Conservation (phyloP, 257 asterid species). For the Solanum commersonii region DNA sequence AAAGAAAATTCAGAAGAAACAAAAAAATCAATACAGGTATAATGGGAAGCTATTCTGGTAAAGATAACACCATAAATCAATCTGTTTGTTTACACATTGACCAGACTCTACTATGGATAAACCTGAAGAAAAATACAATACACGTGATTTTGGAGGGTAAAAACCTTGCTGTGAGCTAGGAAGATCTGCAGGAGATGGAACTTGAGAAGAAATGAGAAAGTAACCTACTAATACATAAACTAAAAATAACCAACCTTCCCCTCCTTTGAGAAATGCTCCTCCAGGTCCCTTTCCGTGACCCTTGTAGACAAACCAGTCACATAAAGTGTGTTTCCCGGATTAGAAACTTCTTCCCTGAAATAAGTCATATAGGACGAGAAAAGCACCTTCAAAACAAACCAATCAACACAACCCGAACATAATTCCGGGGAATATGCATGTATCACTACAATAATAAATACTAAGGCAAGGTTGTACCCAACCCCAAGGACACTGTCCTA, state of each 20-base stretch:
- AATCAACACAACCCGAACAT: neutral
- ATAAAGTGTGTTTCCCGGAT: slow-evolving; percentile 36
- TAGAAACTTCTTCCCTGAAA: slow-evolving; percentile 5
- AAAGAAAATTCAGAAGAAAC: neutral
- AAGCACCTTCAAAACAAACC: neutral
- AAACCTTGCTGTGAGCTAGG: neutral
- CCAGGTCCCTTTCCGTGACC: slow-evolving; percentile 27
- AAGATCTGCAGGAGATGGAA: neutral
- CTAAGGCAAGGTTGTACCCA: neutral
- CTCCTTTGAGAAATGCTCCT: slow-evolving; percentile 22
- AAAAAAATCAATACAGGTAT: neutral
- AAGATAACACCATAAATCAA: neutral
- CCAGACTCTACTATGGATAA: neutral
- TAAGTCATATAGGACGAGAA: neutral
- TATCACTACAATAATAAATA: neutral
- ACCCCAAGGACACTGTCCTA: neutral
- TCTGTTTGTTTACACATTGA: neutral
- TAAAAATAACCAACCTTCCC: slow-evolving; percentile 21
- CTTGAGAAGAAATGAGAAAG: neutral
- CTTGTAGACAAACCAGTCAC: slow-evolving; percentile 34
- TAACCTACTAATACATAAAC: neutral
- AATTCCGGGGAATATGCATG: neutral
- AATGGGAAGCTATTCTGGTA: neutral
- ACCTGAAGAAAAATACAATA: neutral
- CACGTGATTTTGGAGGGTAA: neutral